These are phyloP conservation scores for Diaporthe amygdali DNA, from an alignment of 2,329 filamentous ascomycete species.

Conservation along the genomic window DNA sequence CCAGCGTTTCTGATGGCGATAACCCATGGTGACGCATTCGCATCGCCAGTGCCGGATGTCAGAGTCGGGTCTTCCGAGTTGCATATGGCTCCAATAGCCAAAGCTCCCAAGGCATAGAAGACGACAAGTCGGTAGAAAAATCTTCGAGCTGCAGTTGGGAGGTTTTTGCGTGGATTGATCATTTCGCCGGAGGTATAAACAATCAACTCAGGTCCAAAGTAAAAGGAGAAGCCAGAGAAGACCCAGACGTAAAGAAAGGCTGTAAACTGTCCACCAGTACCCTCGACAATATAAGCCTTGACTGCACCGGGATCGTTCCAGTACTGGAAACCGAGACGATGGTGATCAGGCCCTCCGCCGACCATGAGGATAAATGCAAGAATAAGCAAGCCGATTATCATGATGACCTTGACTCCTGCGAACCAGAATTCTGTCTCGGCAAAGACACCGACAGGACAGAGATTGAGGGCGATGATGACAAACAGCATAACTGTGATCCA, in stretches of 20 bases:
- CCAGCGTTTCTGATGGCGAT: conserved; percentile 67
- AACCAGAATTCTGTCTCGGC: conserved; percentile 21
- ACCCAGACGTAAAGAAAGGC: conserved; percentile 52
- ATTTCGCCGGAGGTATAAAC: conserved; percentile 27
- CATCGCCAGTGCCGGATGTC: conserved; percentile 36
- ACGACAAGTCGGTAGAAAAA: conserved; percentile 38
- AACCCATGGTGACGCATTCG: conserved; percentile 45
- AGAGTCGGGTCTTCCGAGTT: conserved; percentile 28
- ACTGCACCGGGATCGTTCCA: conserved; percentile 49
- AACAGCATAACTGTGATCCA: conserved; percentile 29
- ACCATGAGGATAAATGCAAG: conserved; percentile 13
- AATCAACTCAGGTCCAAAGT: conserved; percentile 26
- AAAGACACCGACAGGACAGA: conserved; percentile 19
- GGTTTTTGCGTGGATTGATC: conserved; percentile 26
- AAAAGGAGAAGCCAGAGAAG: conserved; percentile 21
- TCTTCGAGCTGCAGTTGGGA: conserved; percentile 27
- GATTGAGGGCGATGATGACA: conserved; percentile 27
- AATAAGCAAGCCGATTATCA: conserved; percentile 16
- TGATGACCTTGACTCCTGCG: conserved; percentile 7
- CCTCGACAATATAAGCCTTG: conserved; percentile 45
- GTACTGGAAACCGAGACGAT: conserved; percentile 46
- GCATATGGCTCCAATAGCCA: conserved; percentile 29
- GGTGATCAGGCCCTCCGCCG: conserved; percentile 5
- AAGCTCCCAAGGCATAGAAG: conserved; percentile 36
- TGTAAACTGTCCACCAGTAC: conserved; percentile 45